These are phyloP conservation scores for Acanthamoeba culbertsoni DNA, from an alignment of 208 protist species.

Conservation along the genomic window DNA sequence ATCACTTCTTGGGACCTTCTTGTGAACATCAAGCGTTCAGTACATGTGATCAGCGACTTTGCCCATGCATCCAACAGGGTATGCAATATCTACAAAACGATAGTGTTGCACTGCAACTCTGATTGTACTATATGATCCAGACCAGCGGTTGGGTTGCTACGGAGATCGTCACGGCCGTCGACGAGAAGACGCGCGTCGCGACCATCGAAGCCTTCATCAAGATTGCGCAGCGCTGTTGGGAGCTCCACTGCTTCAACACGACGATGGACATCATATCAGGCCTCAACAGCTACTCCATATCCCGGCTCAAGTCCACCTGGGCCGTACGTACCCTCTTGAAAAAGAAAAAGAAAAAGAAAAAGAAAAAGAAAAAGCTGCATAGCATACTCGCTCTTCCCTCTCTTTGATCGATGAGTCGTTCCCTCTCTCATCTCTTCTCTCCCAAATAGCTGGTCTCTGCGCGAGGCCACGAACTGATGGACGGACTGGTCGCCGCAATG, in stretches of 20 bases:
- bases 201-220: conserved; percentile 33
- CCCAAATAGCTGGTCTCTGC: not conserved
- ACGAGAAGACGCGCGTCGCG: not conserved
- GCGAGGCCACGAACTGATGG: not conserved
- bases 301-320: conserved; percentile 43
- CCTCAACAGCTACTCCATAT: conserved; percentile 44
- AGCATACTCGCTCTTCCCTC: too few species aligned
- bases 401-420: too few species aligned
- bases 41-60: not conserved
- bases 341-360: not conserved
- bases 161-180: not conserved
- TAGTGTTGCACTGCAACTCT: not conserved
- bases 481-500: not conserved
- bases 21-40: not conserved
- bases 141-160: conserved; percentile 22
- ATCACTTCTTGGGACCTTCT: not conserved
- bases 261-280: conserved; percentile 54
- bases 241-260: conserved; percentile 45
- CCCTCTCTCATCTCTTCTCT: too few species aligned
- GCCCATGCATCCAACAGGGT: conserved; percentile 14
- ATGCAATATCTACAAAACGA: too few species aligned
- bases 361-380: too few species aligned
- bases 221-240: not conserved
- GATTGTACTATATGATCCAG: not conserved
- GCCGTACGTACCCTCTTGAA: too few species aligned